Conservation (phyloP, 2,329 filamentous ascomycete genomes). For the Colletotrichum navitas region DNA sequence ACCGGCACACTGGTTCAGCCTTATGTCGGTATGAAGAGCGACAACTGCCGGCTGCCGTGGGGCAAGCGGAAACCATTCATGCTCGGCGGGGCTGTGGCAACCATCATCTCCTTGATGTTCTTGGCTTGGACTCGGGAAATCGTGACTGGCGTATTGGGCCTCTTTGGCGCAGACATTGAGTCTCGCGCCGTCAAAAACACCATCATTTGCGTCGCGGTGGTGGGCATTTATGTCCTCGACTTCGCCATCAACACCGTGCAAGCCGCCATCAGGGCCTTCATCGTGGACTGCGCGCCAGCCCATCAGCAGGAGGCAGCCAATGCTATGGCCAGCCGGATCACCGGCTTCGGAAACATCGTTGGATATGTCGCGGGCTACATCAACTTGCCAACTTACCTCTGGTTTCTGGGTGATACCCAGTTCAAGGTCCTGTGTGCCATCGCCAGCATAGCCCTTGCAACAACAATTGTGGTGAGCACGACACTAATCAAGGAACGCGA, state of each 20-base stretch:
- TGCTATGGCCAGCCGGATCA: constrained; percentile 90
- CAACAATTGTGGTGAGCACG: constrained; percentile 80
- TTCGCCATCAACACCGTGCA: constrained; percentile 98
- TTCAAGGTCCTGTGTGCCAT: constrained; percentile 94
- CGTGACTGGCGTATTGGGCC: constrained; percentile 73
- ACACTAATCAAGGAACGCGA: constrained; percentile 81
- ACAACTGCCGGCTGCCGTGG: constrained; percentile 80
- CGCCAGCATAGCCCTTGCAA: constrained; percentile 78
- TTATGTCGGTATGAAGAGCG: constrained; percentile 84
- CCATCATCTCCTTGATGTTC: constrained; percentile 74
- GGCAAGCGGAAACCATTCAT: constrained; percentile 88
- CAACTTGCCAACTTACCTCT: constrained; percentile 79
- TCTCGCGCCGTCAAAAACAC: constrained; percentile 73
- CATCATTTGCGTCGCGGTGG: constrained; percentile 83
- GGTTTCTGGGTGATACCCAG: constrained; percentile 87
- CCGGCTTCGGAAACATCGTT: constrained; percentile 89
- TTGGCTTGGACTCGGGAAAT: constrained; percentile 82
- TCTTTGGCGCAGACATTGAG: constrained; percentile 79
- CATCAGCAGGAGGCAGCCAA: constrained; percentile 96
- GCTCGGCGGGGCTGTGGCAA: constrained; percentile 76
- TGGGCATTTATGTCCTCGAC: constrained; percentile 91
- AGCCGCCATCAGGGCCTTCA: constrained; percentile 90
- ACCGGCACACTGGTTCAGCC: constrained; percentile 85
- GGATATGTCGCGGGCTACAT: constrained; percentile 91
- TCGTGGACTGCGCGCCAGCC: constrained; percentile 90